Evolutionary conservation across 208 protist genomes (phyloP).

Genomic region (Entamoeba invadens): DNA sequence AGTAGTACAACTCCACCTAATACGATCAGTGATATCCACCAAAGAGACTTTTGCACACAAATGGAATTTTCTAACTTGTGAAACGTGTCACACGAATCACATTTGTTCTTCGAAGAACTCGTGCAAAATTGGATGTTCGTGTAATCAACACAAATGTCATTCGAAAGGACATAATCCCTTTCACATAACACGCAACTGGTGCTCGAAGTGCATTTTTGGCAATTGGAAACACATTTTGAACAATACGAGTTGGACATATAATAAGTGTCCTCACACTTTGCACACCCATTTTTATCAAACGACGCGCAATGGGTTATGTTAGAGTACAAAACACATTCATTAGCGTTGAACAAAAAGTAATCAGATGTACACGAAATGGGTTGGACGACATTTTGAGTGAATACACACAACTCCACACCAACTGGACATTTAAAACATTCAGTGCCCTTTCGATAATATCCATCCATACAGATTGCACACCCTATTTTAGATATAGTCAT

Average conservation of each 20-base stretch:
- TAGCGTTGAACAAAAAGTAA: background rate
- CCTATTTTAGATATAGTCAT: background rate
- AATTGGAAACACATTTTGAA: background rate
- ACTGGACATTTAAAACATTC: background rate
- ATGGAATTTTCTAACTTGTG: background rate
- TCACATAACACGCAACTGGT: background rate
- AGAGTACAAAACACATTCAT: background rate
- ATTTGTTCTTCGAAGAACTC: background rate
- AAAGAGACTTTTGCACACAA: background rate
- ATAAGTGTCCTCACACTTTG: background rate
- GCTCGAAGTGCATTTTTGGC: background rate
- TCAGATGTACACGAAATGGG: background rate
- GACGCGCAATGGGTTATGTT: background rate
- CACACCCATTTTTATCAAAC: background rate
- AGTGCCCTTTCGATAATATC: background rate
- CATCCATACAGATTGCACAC: background rate
- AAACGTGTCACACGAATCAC: background rate
- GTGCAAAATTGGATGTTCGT: background rate
- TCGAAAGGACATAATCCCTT: background rate
- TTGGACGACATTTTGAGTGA: background rate
- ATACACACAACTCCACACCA: background rate
- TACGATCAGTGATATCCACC: background rate
- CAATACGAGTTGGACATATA: background rate
- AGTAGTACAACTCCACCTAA: background rate
- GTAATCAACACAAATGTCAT: background rate